Conservation (phyloP, 1,284 basidiomycete genomes). For the Austroboletus novae-zelandiae region DNA sequence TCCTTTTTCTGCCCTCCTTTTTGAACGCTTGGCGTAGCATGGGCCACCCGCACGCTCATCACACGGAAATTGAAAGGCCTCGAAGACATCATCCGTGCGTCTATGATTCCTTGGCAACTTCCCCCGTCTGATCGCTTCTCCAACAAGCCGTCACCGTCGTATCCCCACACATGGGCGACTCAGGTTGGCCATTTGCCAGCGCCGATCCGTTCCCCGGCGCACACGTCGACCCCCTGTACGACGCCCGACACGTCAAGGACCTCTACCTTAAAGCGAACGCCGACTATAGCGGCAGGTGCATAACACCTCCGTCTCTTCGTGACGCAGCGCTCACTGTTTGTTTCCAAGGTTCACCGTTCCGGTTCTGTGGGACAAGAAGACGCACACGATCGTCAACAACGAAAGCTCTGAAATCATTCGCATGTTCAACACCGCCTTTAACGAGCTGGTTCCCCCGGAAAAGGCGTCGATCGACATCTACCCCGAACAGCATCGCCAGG, state of each 20-base stretch:
- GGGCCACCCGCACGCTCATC: conserved; percentile 93
- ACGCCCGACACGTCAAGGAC: conserved; percentile 74
- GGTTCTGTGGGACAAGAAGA: conserved; percentile 94
- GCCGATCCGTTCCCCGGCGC: conserved; percentile 71
- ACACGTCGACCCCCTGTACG: conserved; percentile 68
- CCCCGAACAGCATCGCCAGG: conserved; percentile 63
- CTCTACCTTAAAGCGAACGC: conserved; percentile 81
- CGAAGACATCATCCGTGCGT: conserved; percentile 77
- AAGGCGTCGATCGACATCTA: conserved; percentile 75
- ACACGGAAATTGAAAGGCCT: conserved; percentile 89
- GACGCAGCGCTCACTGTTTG: too few relatives aligned
- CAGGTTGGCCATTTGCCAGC: conserved; percentile 87
- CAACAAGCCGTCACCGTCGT: conserved; percentile 68
- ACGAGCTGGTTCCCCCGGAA: conserved; percentile 64
- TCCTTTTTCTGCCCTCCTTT: not conserved
- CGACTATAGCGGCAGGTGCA: conserved; percentile 61
- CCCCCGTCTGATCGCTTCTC: not conserved
- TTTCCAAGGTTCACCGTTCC: conserved; percentile 78
- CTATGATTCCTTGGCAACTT: not conserved
- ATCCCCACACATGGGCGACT: conserved; percentile 79
- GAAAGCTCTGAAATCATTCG: conserved; percentile 94
- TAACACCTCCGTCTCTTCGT: not conserved
- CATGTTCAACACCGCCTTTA: conserved; percentile 85
- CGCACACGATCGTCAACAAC: conserved; percentile 90
- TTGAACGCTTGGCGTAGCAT: conserved; percentile 49